A percentile compares a stretch with the other conserved stretches of the same genome.
Evolutionary conservation across 164 flowering plant genomes (phyloP).

Genomic region (Kingdonia uniflora): DNA sequence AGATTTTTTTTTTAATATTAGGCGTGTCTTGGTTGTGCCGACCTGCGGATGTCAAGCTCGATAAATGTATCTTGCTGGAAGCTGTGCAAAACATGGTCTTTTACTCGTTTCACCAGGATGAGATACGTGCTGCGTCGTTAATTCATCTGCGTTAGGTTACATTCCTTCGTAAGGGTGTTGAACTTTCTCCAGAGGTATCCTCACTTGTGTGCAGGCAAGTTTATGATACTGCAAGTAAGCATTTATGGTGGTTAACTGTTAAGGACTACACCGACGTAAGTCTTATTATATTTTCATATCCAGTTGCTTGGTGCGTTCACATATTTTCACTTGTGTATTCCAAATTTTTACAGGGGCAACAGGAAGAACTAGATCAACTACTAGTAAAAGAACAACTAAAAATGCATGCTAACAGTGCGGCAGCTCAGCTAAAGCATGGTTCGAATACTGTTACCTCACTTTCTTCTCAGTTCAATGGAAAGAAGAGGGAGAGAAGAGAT

Average conservation of each 20-base stretch:
- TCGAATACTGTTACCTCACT: conserved; percentile 39
- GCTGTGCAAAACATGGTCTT: conserved; percentile 89
- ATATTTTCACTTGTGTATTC: neutral
- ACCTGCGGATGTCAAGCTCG: conserved; percentile 76
- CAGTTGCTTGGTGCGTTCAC: neutral
- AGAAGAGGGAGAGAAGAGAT: conserved; percentile 73
- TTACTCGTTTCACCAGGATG: conserved; percentile 88
- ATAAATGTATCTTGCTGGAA: conserved; percentile 59
- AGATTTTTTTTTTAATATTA: too few relatives aligned
- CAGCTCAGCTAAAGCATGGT: conserved; percentile 36
- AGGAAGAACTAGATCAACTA: conserved; percentile 76
- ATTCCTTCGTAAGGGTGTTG: conserved; percentile 83
- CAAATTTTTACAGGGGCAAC: conserved; percentile 43
- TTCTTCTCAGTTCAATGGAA: conserved; percentile 61
- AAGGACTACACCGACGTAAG: conserved; percentile 79
- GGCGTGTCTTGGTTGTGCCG: conserved; percentile 92
- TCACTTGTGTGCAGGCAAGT: conserved; percentile 87
- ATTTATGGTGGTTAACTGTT: conserved; percentile 97
- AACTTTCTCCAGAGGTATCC: conserved; percentile 76
- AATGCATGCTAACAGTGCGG: conserved; percentile 45
- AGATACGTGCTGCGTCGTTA: conserved; percentile 79
- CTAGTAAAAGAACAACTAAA: conserved; percentile 55
- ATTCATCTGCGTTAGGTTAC: conserved; percentile 97
- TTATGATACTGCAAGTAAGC: conserved; percentile 61
- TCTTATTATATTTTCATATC: conserved; percentile 2